phyloP scores from a whole-genome alignment of 2,329 filamentous ascomycete species.

The Arthrinium puccinioides region DNA sequence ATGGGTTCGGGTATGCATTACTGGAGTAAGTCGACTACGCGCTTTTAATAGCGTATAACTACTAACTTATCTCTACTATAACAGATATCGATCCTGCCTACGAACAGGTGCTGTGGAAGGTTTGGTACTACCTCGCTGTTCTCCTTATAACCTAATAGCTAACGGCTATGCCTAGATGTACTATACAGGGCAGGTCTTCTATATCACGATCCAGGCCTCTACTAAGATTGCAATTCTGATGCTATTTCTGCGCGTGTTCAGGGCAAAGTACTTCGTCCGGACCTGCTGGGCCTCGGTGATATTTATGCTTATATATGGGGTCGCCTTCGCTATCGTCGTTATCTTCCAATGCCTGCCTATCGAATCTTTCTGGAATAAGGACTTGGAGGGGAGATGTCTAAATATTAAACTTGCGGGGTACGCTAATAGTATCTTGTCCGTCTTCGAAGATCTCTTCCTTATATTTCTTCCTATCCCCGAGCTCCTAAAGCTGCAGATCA shows the following conservation, averaged over 20 bases:
- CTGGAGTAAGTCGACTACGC: too few relatives aligned
- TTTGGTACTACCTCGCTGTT: too few relatives aligned
- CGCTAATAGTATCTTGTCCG: slow-evolving; percentile 59
- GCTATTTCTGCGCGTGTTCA: slow-evolving; percentile 4
- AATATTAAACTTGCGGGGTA: slow-evolving; percentile 59
- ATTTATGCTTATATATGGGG: neutral
- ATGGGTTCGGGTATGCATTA: too few relatives aligned
- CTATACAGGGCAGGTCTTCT: slow-evolving; percentile 1
- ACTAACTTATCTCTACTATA: too few relatives aligned
- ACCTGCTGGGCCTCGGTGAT: slow-evolving; percentile 3
- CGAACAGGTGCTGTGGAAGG: too few relatives aligned
- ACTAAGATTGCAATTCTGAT: slow-evolving; percentile 3
- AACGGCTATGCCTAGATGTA: too few relatives aligned
- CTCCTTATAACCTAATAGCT: too few relatives aligned
- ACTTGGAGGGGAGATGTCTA: slow-evolving; percentile 36
- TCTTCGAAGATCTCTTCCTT: slow-evolving; percentile 60
- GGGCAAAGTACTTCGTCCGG: neutral
- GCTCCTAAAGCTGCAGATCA: slow-evolving; percentile 59
- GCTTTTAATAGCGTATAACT: too few relatives aligned
- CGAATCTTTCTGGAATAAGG: slow-evolving; percentile 3
- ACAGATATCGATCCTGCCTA: too few relatives aligned
- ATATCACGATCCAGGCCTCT: slow-evolving; percentile 2
- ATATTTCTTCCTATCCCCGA: too few relatives aligned
- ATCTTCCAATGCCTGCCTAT: too few relatives aligned
- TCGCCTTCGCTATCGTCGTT: slow-evolving; percentile 1